Evolutionary conservation across 768 basidiomycete genomes (phyloP).

Genomic region (Panaeolus cyanescens): DNA sequence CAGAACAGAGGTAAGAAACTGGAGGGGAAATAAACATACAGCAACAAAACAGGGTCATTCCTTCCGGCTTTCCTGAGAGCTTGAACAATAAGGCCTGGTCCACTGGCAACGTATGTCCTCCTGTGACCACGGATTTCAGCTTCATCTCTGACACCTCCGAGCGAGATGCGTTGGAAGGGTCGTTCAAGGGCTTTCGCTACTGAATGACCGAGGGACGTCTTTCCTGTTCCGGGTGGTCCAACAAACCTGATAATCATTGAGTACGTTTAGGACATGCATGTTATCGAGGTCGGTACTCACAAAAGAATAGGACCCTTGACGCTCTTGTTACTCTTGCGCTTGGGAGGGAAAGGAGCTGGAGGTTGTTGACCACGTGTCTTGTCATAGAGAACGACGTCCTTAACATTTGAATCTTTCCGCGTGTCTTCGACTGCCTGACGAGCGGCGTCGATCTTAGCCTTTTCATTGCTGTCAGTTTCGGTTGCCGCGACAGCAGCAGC

Average conservation of each 20-base stretch:
- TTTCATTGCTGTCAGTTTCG: constrained; percentile 18
- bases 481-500: constrained; percentile 18
- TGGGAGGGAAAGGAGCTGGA: constrained; percentile 4
- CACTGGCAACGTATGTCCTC: constrained; percentile 90
- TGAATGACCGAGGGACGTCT: constrained; percentile 89
- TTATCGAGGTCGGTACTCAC: constrained; percentile 32
- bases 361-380: constrained; percentile 20
- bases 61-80: constrained; percentile 84
- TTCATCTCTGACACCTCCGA: constrained; percentile 93
- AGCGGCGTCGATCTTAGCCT: constrained; percentile 13
- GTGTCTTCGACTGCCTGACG: constrained; percentile 7
- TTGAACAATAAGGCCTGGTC: constrained; percentile 84
- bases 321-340: constrained; percentile 34
- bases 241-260: constrained; percentile 56
- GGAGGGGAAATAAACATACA: constrained; percentile 43
- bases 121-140: constrained; percentile 59
- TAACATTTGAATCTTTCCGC: constrained; percentile 16
- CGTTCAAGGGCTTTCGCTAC: constrained; percentile 81
- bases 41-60: constrained; percentile 76
- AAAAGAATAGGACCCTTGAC: constrained; percentile 77
- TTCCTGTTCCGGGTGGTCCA: constrained; percentile 90
- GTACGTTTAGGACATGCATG: not conserved
- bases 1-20: constrained; percentile 1
- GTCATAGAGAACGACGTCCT: constrained; percentile 31
- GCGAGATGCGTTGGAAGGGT: constrained; percentile 89